Base-by-base conservation (phyloP, 2,329 filamentous ascomycete species). In the Rasamsonia emersonii region DNA sequence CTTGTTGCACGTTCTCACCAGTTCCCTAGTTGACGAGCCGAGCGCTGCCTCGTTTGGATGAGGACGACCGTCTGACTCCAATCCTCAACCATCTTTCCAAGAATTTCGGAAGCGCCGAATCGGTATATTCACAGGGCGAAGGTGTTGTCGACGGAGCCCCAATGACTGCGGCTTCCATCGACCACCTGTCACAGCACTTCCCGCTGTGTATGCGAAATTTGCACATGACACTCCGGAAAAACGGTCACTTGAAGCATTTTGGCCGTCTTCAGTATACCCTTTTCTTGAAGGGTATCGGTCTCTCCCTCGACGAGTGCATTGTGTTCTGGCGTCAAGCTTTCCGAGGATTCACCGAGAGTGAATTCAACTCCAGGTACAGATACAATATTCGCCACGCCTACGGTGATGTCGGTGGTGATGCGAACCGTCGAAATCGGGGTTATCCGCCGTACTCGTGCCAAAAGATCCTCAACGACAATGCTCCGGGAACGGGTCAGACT, bases 351-450 rank as follows among this genome's bases (percentile, higher is more conserved):
- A 88, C 84, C 0, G 91, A 96, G 50, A 89, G 96, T 50, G 80
- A 80, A 20, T 98, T 96, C 71, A 93, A 93, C 62, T 96, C 95
- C 54, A 86, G 95, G 54, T 96, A 98, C 64, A 75, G 83, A 26
- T 98, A 98, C 71, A 96, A 98, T 56, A 76, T 96, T 36, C 82
- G 88, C n/a, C 89, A 98, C 69, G 61, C 71, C 1, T 98, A 96
- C 56, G 91, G 91, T 44, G 89, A 96, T 49, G 91, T 96, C 1
- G 91, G 91, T 33, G 89, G 89, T 36, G 89, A 96, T 59, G 71
- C 78, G 13, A 95, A 93, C 53, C 75, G 89, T 18, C 76, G 89
- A 33, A 82, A 86, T 24, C 75, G 82, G 33, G 89, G 89, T 13
- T 95, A 95, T 56, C 83, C 82, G 29, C 86, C 91, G 0, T 93